Evolutionary conservation across 768 basidiomycete genomes (phyloP).

Genomic region (Gloeophyllum trabeum): DNA sequence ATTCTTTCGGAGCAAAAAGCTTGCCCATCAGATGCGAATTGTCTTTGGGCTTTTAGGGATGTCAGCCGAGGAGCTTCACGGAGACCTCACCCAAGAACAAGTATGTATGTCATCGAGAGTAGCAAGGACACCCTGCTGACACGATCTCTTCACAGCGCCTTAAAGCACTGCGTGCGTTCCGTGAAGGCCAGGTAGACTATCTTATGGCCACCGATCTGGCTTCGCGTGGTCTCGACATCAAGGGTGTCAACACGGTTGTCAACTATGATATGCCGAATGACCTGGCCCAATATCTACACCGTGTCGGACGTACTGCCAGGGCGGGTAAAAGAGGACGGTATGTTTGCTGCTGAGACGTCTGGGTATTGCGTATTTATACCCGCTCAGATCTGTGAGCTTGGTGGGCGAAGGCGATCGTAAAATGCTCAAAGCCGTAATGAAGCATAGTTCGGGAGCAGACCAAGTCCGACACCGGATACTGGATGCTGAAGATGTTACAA

Average conservation of each 20-base stretch:
- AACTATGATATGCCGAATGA: conserved; percentile 98
- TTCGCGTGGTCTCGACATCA: conserved; percentile 92
- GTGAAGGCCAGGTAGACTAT: conserved; percentile 81
- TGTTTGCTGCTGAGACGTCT: conserved; percentile 21
- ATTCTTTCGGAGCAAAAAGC: conserved; percentile 93
- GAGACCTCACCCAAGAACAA: conserved; percentile 94
- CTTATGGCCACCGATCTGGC: conserved; percentile 96
- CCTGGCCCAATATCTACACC: conserved; percentile 88
- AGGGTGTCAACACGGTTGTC: conserved; percentile 94
- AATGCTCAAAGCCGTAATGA: conserved; percentile 92
- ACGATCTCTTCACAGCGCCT: conserved; percentile 48
- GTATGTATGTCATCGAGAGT: conserved; percentile 25
- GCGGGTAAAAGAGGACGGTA: conserved; percentile 89
- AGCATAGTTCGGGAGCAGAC: conserved; percentile 68
- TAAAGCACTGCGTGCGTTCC: conserved; percentile 75
- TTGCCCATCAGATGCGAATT: conserved; percentile 94
- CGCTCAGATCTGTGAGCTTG: conserved; percentile 74
- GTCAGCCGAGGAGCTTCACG: conserved; percentile 89
- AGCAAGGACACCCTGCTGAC: neutral
- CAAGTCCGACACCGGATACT: conserved; percentile 84
- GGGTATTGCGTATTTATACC: conserved; percentile 6
- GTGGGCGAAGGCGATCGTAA: conserved; percentile 95
- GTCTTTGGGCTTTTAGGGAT: conserved; percentile 84
- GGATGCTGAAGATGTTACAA: conserved; percentile 59
- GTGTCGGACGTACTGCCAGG: conserved; percentile 94